Base-by-base conservation (phyloP, 2,329 filamentous ascomycete species). In the Rugonectria rugulosa region DNA sequence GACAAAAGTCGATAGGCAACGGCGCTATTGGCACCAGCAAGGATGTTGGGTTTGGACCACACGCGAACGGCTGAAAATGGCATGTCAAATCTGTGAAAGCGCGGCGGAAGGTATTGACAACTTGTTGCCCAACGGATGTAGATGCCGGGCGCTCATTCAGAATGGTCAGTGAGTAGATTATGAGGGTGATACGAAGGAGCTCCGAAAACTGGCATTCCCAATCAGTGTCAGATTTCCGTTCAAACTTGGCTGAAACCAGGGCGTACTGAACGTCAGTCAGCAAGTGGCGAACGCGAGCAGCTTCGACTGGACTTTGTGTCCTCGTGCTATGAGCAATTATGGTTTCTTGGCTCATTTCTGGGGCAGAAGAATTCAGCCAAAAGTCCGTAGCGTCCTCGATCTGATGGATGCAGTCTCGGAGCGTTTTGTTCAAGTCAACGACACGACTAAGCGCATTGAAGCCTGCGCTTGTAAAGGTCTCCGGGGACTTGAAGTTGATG, bases 101-200 rank as follows among this genome's bases (percentile, higher is more conserved):
- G n/a, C 9, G 26, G 12, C 17, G 26, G 15, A 45, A 45, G 4
- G 24, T 32, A 5, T 10, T n/a, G 6, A 17, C 17, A n/a, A 45
- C 42, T 19, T 17, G 24, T 31, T 45, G 42, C 12, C 42, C 27
- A 20, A 45, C 42, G 19, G 42, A 21, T 10, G 24, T 45, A 10
- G 42, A 45, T 10, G 15, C 8, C 27, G 42, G 42, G 7, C 42
- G 42, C 27, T 45, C 42, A 15, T 45, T 45, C 24, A 45, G 42
- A 4, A 32, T 45, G 6, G 42, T 45, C n/a, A 45, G n/a, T 5
- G 42, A 21, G 19, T 17, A 45, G 26, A 45, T 10, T 20, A 45
- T 45, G 12, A 45, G 27, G 4, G 42, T 24, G 10, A 31, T 32
- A 20, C 42, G 42, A n/a, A 8, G 21, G 15, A 45, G 15, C 9